Evolutionary conservation across 371 early-diverging fungal genomes (phyloP), one percentile per base, ranked within the genome.

Genomic region (Mortierella sp.): DNA sequence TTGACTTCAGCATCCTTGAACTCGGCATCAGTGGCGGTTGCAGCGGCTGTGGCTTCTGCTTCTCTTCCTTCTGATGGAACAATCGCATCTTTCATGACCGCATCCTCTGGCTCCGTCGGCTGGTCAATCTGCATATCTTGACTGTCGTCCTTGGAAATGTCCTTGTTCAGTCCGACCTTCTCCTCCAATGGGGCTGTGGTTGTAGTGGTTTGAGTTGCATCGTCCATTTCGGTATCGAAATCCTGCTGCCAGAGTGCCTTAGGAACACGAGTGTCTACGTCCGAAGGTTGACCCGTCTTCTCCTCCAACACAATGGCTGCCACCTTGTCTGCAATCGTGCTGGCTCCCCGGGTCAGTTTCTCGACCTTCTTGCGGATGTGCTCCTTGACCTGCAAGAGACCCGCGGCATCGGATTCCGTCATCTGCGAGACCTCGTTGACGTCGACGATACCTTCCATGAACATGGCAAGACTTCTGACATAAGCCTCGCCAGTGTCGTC

Each of bases 401-500:
- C 86, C 38, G 56, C 72, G 14, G 72, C n/a, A 32, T 79, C 80
- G 16, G 68, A 77, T 46, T 72, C 58, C 32, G 55, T 56, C 81
- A 78, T 63, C 24, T 51, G 41, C 38, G 75, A 55, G 46, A 75
- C 21, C 49, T 77, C 80, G 3, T 65, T 18, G 43, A 60, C 74
- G 32, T 77, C 70, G 54, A 82, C 88, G 18, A 90, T 81, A 4
- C 91, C 89, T n/a, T 89, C 89, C 38, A 91, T 77, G 83, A 95
- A 95, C 54, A 90, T 89, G 87, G 90, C 91, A 24, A 94, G 75
- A 75, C 94, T 94, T 10, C 89, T 88, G 77, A 93, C 89, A 72
- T 93, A 94, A 0, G 94, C 92, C 83, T 94, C 93, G 0, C 93
- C 93, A 24, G 88, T 89, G 58, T 91, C 91, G 70, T 93, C 93